phyloP scores from a whole-genome alignment of 2,329 filamentous ascomycete genomes.

The Stagonosporopsis tanaceti region DNA sequence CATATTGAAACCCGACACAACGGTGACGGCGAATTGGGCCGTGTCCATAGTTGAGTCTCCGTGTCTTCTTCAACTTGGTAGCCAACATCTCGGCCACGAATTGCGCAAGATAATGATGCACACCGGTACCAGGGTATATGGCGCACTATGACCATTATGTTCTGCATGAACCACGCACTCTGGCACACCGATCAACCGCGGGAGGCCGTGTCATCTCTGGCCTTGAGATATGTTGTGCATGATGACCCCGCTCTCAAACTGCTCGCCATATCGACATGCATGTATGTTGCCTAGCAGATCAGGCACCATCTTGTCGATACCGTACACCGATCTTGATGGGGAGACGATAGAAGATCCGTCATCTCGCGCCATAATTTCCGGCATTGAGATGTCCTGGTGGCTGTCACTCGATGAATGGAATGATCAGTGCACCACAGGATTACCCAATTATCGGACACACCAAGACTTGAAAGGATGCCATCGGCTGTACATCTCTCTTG shows the following conservation, averaged over 20 bases:
- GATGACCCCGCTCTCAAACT: constrained; percentile 12
- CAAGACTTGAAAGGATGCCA: neutral
- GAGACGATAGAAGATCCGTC: neutral
- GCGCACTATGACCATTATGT: neutral
- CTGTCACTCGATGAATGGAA: neutral
- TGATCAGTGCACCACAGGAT: neutral
- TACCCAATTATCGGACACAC: neutral
- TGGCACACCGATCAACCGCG: constrained; percentile 1
- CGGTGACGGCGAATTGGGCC: neutral
- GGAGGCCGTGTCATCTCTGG: neutral
- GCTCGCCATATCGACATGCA: neutral
- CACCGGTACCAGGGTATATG: neutral
- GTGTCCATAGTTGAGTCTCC: neutral
- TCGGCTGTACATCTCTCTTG: neutral
- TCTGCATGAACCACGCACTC: constrained; percentile 3
- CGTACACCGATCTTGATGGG: neutral
- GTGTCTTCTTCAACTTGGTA: neutral
- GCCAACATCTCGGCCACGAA: neutral
- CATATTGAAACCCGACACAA: neutral
- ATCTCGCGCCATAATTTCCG: neutral
- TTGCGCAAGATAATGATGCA: neutral
- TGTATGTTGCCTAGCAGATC: constrained; percentile 8
- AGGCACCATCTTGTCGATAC: neutral
- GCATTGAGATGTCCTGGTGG: neutral
- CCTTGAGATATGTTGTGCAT: constrained; percentile 9